Base-by-base conservation (phyloP, 2,329 filamentous ascomycete species). In the Fusarium nodosum region DNA sequence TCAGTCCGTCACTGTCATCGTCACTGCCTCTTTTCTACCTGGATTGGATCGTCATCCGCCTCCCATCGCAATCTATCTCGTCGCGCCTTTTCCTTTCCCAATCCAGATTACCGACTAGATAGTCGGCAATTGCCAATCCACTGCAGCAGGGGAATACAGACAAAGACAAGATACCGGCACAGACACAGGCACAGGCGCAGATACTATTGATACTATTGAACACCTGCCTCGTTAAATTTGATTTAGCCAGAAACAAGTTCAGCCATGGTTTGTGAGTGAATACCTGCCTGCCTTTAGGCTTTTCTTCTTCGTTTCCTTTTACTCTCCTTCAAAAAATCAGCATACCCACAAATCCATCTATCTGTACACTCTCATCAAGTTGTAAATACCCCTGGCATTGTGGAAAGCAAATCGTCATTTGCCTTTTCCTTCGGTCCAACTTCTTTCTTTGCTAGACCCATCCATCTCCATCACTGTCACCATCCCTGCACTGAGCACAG, bases 181-280 rank as follows among this genome's bases (percentile, higher is more conserved):
- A 61, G 28, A 4, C 28, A 30, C 28, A 30, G 24, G 15, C 10
- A 46, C 44, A 9, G 18, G 12, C n/a, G 31, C 34, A 54, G 46
- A 31, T 41, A 31, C 46, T n/a, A 36, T 39, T 36, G 46, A 31
- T 41, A 31, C 46, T n/a, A 36, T 39, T 36, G 31, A 48, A 34
- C 22, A 46, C 30, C 30, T 26, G 11, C 26, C 48, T 22, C 24
- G 33, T 52, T 28, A 41, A 24, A 52, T 52, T 12, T 52, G 18
- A 48, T 39, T 54, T 52, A 52, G 42, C 48, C 31, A 58, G 34
- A 51, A 52, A 52, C 18, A 52, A 20, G 13, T 41, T 16, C 48
- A 42, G 20, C 30, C 56, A 71, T 71, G 68, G 68, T 71, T 56
- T 65, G 68, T 71, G 47, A 71, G 68, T 70, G 52, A 64, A 41